Base-by-base conservation (phyloP, 768 basidiomycete genomes). In the Gautieria morchelliformis region DNA sequence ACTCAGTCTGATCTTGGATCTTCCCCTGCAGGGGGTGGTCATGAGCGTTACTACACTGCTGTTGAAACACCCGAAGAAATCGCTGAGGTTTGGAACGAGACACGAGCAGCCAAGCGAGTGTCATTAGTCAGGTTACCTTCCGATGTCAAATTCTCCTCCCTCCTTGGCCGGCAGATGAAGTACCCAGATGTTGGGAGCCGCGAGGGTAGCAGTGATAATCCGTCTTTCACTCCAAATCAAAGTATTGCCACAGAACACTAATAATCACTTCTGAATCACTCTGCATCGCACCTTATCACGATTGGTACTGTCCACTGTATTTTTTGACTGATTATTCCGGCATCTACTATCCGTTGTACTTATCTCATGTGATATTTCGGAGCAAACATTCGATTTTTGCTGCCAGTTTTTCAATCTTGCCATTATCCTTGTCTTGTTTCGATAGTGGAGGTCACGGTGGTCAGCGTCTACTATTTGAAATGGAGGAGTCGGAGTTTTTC, bases 1-100 rank as follows among this genome's bases (percentile, higher is more conserved):
- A 24, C 4, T 19, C 47, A 66, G 62, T 6, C 51, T 62, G 59
- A 62, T 62, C 33, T 60, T 41, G 12, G 24, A 40, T 33, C 8
- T 22, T 45, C 20, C 19, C 37, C 32, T 37, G n/a, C 5, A n/a
- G 45, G 37, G 19, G 24, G 39, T n/a, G 58, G 66, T 12, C 80
- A 77, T 57, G 79, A 82, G 62, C 75, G 70, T 52, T 74, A 74
- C 62, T 73, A 71, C 61, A 75, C 74, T 22, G 74, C 72, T 32
- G 68, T 67, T 17, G 82, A 84, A 64, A 71, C 65, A 20, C n/a
- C 41, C 27, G 77, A 78, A 46, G 88, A 91, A 67, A 77, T 85
- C 68, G 89, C 91, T n/a, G 90, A 92, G 67, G 85, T 86, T 52
- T 93, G 91, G 91, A 75, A 89, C 69, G 83, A 83, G 67, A 93